phyloP scores from a whole-genome alignment of 2,329 filamentous ascomycete genomes.

The Chaetomium sp. region DNA sequence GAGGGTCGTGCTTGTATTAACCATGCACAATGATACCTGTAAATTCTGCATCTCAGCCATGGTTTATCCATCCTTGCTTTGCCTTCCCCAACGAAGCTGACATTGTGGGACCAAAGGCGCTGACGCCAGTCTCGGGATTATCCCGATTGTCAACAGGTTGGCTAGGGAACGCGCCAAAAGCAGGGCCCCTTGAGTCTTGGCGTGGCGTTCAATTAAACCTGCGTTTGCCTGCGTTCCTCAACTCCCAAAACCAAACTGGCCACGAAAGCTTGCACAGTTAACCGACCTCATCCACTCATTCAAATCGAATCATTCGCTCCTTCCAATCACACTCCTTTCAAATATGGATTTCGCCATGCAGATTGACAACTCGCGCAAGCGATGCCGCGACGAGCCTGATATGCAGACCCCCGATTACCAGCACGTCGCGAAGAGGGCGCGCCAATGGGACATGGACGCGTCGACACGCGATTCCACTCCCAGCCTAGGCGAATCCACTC shows the following conservation, averaged over 20 bases:
- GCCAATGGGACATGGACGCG: slow-evolving; percentile 10
- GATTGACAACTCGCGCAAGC: slow-evolving; percentile 18
- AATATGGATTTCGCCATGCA: slow-evolving; percentile 17
- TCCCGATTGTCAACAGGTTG: neutral
- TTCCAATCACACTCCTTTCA: slow-evolving; percentile 3
- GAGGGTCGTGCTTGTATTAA: too few species aligned
- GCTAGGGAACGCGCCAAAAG: neutral
- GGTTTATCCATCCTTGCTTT: too few species aligned
- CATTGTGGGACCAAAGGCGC: neutral
- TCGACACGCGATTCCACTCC: slow-evolving; percentile 5
- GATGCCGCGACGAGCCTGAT: slow-evolving; percentile 9
- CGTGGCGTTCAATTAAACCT: neutral
- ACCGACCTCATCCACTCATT: slow-evolving; percentile 10
- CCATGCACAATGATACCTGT: too few species aligned
- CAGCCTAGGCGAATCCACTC: slow-evolving; percentile 12
- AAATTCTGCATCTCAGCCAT: neutral
- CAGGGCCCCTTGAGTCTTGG: neutral
- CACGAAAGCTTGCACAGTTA: neutral
- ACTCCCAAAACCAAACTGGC: neutral
- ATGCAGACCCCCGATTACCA: neutral
- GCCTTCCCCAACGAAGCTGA: too few species aligned
- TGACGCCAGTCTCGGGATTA: neutral
- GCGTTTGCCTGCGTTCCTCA: neutral
- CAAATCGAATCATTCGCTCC: slow-evolving; percentile 9
- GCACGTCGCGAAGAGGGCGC: slow-evolving; percentile 16